A percentile compares a stretch with the other conserved stretches of the same genome.
Conservation (phyloP, 129 eudicot genomes). For the Chrysanthemum lavandulifolium region DNA sequence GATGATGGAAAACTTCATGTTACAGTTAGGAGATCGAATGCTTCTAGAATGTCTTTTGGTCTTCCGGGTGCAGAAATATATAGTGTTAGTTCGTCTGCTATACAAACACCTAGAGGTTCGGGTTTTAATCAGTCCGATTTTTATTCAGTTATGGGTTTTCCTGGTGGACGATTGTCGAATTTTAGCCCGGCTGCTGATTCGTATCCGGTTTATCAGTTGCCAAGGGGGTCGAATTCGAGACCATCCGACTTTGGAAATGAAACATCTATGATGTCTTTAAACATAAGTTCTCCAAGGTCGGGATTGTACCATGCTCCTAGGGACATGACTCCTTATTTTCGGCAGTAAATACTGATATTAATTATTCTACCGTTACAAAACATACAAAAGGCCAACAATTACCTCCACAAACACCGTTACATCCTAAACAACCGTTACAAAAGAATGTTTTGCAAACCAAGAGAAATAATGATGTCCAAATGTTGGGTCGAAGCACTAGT, state of each 20-base stretch:
- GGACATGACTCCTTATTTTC: background rate
- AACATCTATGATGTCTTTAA: background rate
- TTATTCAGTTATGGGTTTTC: conserved; percentile 1
- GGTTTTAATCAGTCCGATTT: conserved; percentile 2
- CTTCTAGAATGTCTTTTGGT: background rate
- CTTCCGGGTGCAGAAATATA: background rate
- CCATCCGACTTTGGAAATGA: conserved; percentile 1
- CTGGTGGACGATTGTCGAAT: conserved; percentile 11
- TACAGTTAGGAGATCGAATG: conserved; percentile 14
- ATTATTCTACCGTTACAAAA: background rate
- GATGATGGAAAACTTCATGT: conserved; percentile 13
- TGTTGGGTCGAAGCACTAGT: conserved; percentile 3
- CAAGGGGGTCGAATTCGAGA: background rate
- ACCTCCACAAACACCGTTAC: too few species aligned
- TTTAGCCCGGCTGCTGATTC: conserved; percentile 3
- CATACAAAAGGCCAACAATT: background rate
- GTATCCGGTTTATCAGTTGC: too few species aligned
- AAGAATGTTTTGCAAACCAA: background rate
- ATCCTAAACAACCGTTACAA: background rate
- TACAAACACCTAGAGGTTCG: conserved; percentile 2
- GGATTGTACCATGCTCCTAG: background rate
- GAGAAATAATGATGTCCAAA: background rate
- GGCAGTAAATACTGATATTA: background rate
- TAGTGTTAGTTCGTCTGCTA: conserved; percentile 1
- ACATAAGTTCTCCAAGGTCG: background rate